Percentiles rank a stretch among this genome's conserved stretches.
phyloP scores from a whole-genome alignment of 1,284 basidiomycete species.

The Tetrapyrgos nigripes region DNA sequence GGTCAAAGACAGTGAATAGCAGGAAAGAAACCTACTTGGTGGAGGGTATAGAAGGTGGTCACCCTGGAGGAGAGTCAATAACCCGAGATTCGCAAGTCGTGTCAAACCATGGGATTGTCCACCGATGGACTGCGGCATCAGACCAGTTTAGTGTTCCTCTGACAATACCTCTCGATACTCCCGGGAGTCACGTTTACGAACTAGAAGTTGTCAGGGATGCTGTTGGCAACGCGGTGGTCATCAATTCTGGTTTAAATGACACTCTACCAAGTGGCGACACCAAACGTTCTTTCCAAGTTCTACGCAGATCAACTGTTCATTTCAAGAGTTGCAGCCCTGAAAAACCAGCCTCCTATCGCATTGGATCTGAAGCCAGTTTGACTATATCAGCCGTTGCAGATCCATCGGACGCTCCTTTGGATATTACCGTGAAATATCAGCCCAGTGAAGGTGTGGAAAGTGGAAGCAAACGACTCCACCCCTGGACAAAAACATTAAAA shows the following conservation, averaged over 20 bases:
- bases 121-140: slow-evolving; percentile 40
- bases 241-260: slow-evolving; percentile 25
- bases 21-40: slow-evolving; percentile 74
- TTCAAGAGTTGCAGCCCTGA: slow-evolving; percentile 81
- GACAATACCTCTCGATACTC: slow-evolving; percentile 61
- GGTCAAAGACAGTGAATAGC: slow-evolving; percentile 73
- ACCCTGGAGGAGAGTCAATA: slow-evolving; percentile 18
- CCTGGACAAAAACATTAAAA: slow-evolving; percentile 67
- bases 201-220: slow-evolving; percentile 80
- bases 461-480: slow-evolving; percentile 48
- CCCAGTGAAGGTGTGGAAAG: slow-evolving; percentile 50
- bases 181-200: slow-evolving; percentile 72
- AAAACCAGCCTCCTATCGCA: slow-evolving; percentile 75
- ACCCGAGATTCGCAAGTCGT: slow-evolving; percentile 20
- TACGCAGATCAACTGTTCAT: slow-evolving; percentile 77
- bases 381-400: slow-evolving; percentile 60
- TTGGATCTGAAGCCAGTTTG: slow-evolving; percentile 67
- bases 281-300: slow-evolving; percentile 71
- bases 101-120: slow-evolving; percentile 11
- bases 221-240: slow-evolving; percentile 70
- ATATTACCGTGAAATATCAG: slow-evolving; percentile 65
- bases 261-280: slow-evolving; percentile 51
- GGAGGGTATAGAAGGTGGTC: slow-evolving; percentile 80
- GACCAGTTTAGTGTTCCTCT: slow-evolving; percentile 74
- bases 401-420: slow-evolving; percentile 69